Conservation (phyloP, 106 monocot species). For the Cymbidium sinense region DNA sequence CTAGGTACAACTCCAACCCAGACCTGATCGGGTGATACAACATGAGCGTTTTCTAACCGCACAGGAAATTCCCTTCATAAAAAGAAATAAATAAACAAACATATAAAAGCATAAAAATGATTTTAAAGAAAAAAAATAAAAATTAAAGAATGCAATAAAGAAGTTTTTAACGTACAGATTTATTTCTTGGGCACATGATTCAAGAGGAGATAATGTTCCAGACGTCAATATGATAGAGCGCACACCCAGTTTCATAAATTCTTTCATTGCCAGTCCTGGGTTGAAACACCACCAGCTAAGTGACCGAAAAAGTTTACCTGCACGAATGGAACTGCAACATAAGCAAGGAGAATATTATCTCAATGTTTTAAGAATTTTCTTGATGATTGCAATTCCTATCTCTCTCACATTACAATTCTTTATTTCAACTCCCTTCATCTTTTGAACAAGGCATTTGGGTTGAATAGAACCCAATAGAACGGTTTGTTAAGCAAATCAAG, state of each 20-base stretch:
- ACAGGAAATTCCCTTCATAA: conserved; percentile 78
- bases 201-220: conserved; percentile 85
- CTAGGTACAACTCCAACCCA: conserved; percentile 89
- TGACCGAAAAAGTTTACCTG: conserved; percentile 64
- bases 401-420: not conserved
- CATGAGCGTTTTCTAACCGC: conserved; percentile 94
- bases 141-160: not conserved
- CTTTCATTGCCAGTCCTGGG: conserved; percentile 94
- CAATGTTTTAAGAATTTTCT: not conserved
- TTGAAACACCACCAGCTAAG: conserved; percentile 99
- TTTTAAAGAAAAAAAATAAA: not conserved
- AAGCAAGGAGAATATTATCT: not conserved
- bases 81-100: conserved; percentile 4
- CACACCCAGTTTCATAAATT: conserved; percentile 61
- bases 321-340: not conserved
- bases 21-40: conserved; percentile 78
- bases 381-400: too few species aligned
- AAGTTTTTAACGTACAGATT: conserved; percentile 54
- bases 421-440: not conserved
- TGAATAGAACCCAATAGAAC: too few species aligned
- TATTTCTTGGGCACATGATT: conserved; percentile 84
- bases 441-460: too few species aligned
- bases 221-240: conserved; percentile 89
- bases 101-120: not conserved
- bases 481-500: too few species aligned